These are phyloP conservation scores for Monascus ruber DNA, from an alignment of 2,329 filamentous ascomycete genomes.

Conservation along the genomic window DNA sequence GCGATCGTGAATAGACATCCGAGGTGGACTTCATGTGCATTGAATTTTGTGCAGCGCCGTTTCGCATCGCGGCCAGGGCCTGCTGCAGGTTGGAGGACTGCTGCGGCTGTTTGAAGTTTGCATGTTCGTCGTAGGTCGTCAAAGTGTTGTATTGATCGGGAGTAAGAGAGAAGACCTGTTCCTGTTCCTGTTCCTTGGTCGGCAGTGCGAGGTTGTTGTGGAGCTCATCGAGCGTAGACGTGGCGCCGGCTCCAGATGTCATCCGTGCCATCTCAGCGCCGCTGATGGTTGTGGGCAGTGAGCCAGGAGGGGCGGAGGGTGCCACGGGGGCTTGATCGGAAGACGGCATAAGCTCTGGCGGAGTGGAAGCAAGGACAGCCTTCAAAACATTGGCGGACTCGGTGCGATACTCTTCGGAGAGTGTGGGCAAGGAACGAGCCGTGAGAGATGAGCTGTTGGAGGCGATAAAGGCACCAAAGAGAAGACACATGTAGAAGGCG, in stretches of 20 bases:
- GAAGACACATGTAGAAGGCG: conserved; percentile 86
- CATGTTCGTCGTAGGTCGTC: conserved; percentile 47
- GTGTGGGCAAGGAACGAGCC: conserved; percentile 42
- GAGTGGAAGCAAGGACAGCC: conserved; percentile 33
- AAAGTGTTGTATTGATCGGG: conserved; percentile 81
- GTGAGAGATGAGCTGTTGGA: conserved; percentile 63
- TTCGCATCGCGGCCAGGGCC: conserved; percentile 67
- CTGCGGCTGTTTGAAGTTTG: conserved; percentile 23
- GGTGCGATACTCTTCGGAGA: conserved; percentile 37
- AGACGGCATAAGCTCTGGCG: conserved; percentile 41
- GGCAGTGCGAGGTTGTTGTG: conserved; percentile 60
- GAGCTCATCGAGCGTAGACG: conserved; percentile 49
- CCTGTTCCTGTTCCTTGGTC: conserved; percentile 72
- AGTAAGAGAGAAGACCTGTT: conserved; percentile 78
- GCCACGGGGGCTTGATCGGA: conserved; percentile 20
- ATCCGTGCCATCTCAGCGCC: conserved; percentile 30
- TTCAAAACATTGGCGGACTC: conserved; percentile 38
- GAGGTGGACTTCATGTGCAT: conserved; percentile 47
- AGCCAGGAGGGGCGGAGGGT: conserved; percentile 12
- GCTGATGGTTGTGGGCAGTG: conserved; percentile 23
- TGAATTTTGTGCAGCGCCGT: conserved; percentile 53
- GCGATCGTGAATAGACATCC: conserved; percentile 82
- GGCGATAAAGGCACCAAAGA: conserved; percentile 90
- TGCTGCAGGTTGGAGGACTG: conserved; percentile 40
- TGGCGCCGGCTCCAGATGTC: conserved; percentile 15